Conservation (phyloP, 331 rosid species). For the Malus hybrid region DNA sequence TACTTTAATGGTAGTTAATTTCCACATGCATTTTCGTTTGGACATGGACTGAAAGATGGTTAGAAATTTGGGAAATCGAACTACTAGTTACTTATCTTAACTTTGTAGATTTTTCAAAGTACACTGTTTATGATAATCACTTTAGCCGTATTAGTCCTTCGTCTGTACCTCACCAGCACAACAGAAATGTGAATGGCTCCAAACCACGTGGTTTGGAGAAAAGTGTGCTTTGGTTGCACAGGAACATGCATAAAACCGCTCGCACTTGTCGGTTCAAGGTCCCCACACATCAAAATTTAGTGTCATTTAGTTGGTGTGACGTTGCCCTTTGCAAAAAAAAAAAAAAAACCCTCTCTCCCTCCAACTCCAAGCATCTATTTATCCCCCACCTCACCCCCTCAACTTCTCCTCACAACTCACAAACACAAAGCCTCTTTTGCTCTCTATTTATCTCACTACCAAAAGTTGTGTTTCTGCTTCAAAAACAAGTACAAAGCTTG, state of each 20-base stretch:
- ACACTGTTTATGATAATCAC: neutral
- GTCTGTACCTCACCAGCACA: neutral
- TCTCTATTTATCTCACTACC: slow-evolving; percentile 4
- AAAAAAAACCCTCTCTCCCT: neutral
- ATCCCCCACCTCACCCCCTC: slow-evolving; percentile 13
- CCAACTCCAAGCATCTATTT: slow-evolving; percentile 28
- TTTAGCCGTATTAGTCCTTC: neutral
- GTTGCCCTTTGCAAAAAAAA: neutral
- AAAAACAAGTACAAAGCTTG: neutral
- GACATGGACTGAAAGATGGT: neutral
- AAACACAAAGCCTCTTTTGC: neutral
- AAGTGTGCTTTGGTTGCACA: slow-evolving; percentile 13
- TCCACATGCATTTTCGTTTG: neutral
- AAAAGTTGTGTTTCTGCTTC: neutral
- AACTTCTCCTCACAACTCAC: slow-evolving; percentile 14
- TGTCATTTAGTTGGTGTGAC: slow-evolving; percentile 26
- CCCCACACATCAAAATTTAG: slow-evolving; percentile 44
- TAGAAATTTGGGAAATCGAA: neutral
- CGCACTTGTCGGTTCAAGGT: slow-evolving; percentile 42
- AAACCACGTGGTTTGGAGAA: slow-evolving; percentile 39
- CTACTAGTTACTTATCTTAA: too few species aligned
- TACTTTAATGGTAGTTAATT: neutral
- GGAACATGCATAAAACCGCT: slow-evolving; percentile 1
- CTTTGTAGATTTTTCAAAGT: neutral
- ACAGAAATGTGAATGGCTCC: neutral